Base-by-base conservation (phyloP, 2,329 filamentous ascomycete species). In the Pezicula radicicola region DNA sequence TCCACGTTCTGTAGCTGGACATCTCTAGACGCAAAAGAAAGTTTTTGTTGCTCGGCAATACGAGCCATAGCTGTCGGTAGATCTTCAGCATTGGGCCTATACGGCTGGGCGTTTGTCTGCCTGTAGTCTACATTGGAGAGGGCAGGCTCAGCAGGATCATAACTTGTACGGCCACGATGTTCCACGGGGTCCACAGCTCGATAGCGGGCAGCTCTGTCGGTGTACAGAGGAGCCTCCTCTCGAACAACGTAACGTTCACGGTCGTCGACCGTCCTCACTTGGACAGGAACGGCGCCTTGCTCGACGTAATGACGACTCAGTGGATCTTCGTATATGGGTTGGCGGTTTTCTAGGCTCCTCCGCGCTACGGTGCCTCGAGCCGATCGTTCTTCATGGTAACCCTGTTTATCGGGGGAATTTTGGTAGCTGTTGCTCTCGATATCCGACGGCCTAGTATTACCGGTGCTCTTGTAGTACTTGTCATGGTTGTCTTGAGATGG, bases 401-500 rank as follows among this genome's bases (percentile, higher is more conserved):
- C 51, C n/a, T 60, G 59, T 37, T 59, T 55, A 19, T 56, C 55
- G 44, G 58, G 58, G 49, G 61, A 62, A 54, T 65, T 64, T 49
- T 61, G 54, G 6, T 54, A 55, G 53, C 45, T 58, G 30, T 56
- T 59, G 30, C 56, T 60, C 5, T 30, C 46, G 21, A 48, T 15
- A 13, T 55, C 54, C 10, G 51, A 50, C 27, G 56, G 48, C 37
- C 46, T 50, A 2, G 44, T 46, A 28, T 48, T 54, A 27, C 55
- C 52, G 28, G 40, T 28, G 7, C 40, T 52, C 19, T 54, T 46
- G 37, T 67, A 67, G 44, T 66, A 68, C 43, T 61, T 65, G 5
- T 61, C 57, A 51, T 66, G 63, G 36, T 63, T 65, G 33, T 66
- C 63, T 50, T 60, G 55, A 16, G 63, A 66, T 8, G 64, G 61